Percentiles rank a stretch among this genome's conserved stretches.
phyloP scores from a whole-genome alignment of 495 filamentous ascomycete genomes.

The Cercophora sp. region DNA sequence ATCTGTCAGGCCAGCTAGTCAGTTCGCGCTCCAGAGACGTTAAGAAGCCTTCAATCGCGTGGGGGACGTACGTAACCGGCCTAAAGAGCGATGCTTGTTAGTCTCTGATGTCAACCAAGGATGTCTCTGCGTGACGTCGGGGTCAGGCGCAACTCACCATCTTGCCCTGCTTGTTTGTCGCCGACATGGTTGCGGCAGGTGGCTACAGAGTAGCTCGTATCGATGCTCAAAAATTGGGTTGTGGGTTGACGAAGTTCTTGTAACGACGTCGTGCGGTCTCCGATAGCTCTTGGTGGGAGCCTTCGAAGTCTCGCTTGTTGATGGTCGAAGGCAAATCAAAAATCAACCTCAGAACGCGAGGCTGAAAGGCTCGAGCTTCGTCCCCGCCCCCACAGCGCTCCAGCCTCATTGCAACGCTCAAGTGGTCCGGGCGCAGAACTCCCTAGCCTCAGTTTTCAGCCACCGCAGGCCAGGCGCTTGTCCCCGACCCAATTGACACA shows the following conservation, averaged over 20 bases:
- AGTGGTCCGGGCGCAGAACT: too few relatives aligned
- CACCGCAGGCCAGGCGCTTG: conserved; percentile 18
- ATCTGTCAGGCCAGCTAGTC: conserved; percentile 61
- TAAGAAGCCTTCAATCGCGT: not conserved
- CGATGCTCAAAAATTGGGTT: conserved; percentile 51
- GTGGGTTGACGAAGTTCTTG: conserved; percentile 13
- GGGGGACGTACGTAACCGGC: conserved; percentile 86
- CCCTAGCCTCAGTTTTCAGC: conserved; percentile 22
- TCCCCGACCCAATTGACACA: conserved; percentile 23
- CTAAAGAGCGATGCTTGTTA: conserved; percentile 64
- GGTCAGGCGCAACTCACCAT: conserved; percentile 70
- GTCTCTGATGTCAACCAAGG: conserved; percentile 62
- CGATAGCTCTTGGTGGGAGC: conserved; percentile 5
- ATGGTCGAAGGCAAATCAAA: conserved; percentile 8
- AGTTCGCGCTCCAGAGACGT: conserved; percentile 21
- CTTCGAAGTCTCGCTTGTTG: conserved; percentile 13
- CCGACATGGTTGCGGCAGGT: conserved; percentile 67
- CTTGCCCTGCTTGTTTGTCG: conserved; percentile 97
- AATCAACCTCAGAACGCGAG: conserved; percentile 26
- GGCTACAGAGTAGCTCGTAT: conserved; percentile 60
- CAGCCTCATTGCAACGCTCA: too few relatives aligned
- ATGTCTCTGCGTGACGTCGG: conserved; percentile 34
- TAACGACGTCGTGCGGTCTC: conserved; percentile 29
- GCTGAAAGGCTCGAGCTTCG: conserved; percentile 25
- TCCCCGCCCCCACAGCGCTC: conserved; percentile 18